These are phyloP conservation scores for Candida anglica DNA, from an alignment of 805 yeast species.

Conservation along the genomic window DNA sequence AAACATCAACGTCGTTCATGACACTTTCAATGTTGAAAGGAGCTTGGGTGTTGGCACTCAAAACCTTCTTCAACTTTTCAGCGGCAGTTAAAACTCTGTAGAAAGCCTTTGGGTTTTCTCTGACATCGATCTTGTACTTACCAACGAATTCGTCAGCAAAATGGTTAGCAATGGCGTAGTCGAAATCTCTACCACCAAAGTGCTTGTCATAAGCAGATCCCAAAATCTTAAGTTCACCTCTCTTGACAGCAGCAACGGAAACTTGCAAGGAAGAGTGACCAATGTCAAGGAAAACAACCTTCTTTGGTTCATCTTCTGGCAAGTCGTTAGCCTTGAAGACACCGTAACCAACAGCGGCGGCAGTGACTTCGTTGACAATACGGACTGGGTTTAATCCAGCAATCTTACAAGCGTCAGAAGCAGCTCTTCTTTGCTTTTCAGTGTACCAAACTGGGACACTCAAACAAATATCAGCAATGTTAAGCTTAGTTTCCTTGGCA, in stretches of 20 bases:
- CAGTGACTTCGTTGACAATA: constrained; percentile 94
- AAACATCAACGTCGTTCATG: constrained; percentile 95
- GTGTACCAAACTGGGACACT: constrained; percentile 98
- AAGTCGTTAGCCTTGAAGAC: constrained; percentile 90
- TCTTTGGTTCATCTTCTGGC: constrained; percentile 90
- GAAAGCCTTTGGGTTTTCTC: constrained; percentile 90
- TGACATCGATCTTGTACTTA: constrained; percentile 91
- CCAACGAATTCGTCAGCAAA: constrained; percentile 88
- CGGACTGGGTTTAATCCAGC: constrained; percentile 98
- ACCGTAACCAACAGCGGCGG: constrained; percentile 99
- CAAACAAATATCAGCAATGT: constrained; percentile 81
- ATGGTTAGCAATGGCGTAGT: constrained; percentile 88
- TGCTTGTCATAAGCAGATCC: constrained; percentile 92
- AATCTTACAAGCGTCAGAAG: constrained; percentile 89
- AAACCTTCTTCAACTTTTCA: constrained; percentile 91
- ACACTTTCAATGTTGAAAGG: constrained; percentile 94
- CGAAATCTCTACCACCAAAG: constrained; percentile 98
- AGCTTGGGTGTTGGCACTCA: constrained; percentile 93
- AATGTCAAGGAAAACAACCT: constrained; percentile 90
- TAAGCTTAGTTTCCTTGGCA: constrained; percentile 74
- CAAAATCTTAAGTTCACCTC: constrained; percentile 90
- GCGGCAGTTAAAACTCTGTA: constrained; percentile 88
- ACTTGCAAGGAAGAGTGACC: constrained; percentile 96
- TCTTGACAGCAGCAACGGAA: constrained; percentile 84
- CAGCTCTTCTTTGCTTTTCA: constrained; percentile 94